Evolutionary conservation across 345 rosid species (phyloP).

Genomic region (Microthlaspi erraticum): DNA sequence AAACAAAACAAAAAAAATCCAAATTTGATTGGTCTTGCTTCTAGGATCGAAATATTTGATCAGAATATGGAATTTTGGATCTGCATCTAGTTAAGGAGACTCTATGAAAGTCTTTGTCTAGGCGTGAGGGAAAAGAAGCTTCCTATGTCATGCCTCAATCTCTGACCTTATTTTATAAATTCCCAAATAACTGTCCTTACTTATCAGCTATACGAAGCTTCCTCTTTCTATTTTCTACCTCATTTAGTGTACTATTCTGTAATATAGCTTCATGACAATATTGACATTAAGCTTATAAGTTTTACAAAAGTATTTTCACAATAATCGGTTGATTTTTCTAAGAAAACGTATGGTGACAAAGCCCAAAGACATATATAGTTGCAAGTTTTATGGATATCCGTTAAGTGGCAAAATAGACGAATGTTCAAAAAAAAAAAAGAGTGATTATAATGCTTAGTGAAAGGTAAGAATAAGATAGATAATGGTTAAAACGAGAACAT

Average conservation of each 20-base stretch:
- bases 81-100: slow-evolving; percentile 10
- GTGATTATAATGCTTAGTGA: slow-evolving; percentile 1
- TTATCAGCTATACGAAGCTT: slow-evolving; percentile 28
- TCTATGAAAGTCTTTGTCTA: slow-evolving; percentile 21
- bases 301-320: slow-evolving; percentile 7
- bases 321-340: background rate
- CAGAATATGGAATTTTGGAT: slow-evolving; percentile 1
- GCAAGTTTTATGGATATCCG: background rate
- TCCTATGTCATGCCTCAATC: slow-evolving; percentile 20
- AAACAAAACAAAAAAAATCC: too few species aligned
- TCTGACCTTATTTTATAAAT: slow-evolving; percentile 5
- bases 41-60: background rate
- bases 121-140: slow-evolving; percentile 23
- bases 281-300: background rate
- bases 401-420: background rate
- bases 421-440: background rate
- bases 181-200: background rate
- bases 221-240: slow-evolving; percentile 8
- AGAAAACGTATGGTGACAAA: background rate
- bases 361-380: background rate
- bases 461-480: background rate
- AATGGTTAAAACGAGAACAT: too few species aligned
- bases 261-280: slow-evolving; percentile 3
- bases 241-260: background rate
- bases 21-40: background rate